Base-by-base conservation (phyloP, 441 rosid species). In the Eutrema salsugineum region DNA sequence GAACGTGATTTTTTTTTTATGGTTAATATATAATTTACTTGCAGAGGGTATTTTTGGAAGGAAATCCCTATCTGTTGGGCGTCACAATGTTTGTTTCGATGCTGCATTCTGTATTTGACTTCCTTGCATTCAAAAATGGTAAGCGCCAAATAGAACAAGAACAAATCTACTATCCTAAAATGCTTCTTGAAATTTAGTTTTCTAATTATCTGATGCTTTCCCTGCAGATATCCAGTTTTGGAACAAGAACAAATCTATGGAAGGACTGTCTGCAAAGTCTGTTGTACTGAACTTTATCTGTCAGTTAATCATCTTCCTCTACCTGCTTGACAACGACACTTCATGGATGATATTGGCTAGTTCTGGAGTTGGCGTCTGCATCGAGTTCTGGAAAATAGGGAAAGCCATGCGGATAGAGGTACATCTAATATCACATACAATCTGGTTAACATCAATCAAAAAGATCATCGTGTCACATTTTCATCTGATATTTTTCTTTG, bases 231-330 rank as follows among this genome's bases (percentile, higher is more conserved):
- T 95, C 82, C 99, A 95, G 62, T 95, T 95, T 84, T 95, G 98
- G 99, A 95, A 95, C 85, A 94, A 94, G 83, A 94, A 94, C 78
- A 94, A 94, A 83, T 94, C 98, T 38, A 94, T 94, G 99, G 99
- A 95, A 83, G 99, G 99, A 62, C 84, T 95, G 67, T 95, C 99
- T 50, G 99, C 98, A 15, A 95, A 92, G 82, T 89, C 99, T 64
- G 99, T 95, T 5, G 84, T 95, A 10, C 89, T 92, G 74, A 92
- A 82, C 89, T 95, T 95, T 78, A 78, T 95, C 63, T 84, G 88
- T 70, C 99, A 95, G 86, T 85, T 95, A 68, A 80, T 95, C 61
- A 91, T 92, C 78, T 95, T 95, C 89, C 92, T 95, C 27, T 95
- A 95, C 73, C 83, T 95, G 38, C 97, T 95, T 56, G 99, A 95